Percentiles rank a stretch among this genome's conserved stretches.
Conservation (phyloP, 1,139 yeast species). For the Yamadazyma dushanensis region DNA sequence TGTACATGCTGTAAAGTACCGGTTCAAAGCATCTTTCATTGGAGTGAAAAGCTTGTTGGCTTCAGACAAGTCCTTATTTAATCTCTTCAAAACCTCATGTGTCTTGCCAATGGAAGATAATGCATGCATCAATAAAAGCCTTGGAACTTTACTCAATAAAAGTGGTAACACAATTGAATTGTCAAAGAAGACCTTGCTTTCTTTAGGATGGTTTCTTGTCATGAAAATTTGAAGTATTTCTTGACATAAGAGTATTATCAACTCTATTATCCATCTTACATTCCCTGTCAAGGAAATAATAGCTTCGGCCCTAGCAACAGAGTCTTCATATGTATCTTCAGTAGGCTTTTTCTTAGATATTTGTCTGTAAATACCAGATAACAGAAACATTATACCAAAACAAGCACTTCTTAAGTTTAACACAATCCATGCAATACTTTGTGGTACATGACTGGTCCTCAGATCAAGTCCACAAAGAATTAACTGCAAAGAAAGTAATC, state of each 20-base stretch:
- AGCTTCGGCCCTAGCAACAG: slow-evolving; percentile 56
- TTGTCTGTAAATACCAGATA: slow-evolving; percentile 60
- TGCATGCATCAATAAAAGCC: slow-evolving; percentile 68
- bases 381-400: slow-evolving; percentile 72
- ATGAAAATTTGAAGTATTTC: slow-evolving; percentile 52
- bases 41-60: slow-evolving; percentile 48
- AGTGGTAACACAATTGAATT: slow-evolving; percentile 52
- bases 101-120: slow-evolving; percentile 69
- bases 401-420: slow-evolving; percentile 70
- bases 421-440: slow-evolving; percentile 65
- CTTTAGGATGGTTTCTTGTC: slow-evolving; percentile 20
- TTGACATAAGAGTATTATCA: slow-evolving; percentile 64
- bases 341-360: slow-evolving; percentile 50
- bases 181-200: slow-evolving; percentile 25
- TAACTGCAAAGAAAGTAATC: slow-evolving; percentile 62
- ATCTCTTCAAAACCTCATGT: slow-evolving; percentile 54
- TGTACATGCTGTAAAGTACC: slow-evolving; percentile 53
- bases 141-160: slow-evolving; percentile 65
- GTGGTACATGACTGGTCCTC: slow-evolving; percentile 42
- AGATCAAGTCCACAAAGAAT: slow-evolving; percentile 58
- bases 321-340: slow-evolving; percentile 54
- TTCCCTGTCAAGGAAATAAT: slow-evolving; percentile 66
- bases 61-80: slow-evolving; percentile 44
- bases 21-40: slow-evolving; percentile 53
- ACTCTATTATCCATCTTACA: slow-evolving; percentile 77